Percentiles rank a stretch among this genome's conserved stretches.
These are phyloP conservation scores for Glaciozyma martinii DNA, from an alignment of 768 basidiomycete species.

Conservation along the genomic window DNA sequence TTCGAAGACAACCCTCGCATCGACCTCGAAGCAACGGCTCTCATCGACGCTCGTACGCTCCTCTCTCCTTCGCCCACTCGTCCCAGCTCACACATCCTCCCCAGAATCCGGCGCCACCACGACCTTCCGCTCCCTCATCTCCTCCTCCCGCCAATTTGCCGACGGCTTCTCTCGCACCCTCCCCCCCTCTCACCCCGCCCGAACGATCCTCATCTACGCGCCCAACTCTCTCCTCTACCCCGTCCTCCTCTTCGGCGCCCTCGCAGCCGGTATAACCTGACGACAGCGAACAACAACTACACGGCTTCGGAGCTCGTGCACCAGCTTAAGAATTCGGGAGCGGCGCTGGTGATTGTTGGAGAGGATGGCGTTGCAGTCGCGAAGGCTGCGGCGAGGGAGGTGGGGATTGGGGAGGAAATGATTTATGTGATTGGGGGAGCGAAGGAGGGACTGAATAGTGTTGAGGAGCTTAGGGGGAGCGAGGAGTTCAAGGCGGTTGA, in stretches of 20 bases:
- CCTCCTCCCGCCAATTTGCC: conserved; percentile 3
- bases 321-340: conserved; percentile 58
- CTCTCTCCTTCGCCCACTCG: conserved; percentile 3
- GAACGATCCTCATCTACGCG: conserved; percentile 15
- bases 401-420: conserved; percentile 42
- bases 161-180: conserved; percentile 1
- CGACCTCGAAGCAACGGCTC: neutral
- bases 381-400: conserved; percentile 2
- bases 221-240: conserved; percentile 29
- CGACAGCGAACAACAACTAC: conserved; percentile 66
- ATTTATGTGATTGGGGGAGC: conserved; percentile 45
- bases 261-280: conserved; percentile 59
- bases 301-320: conserved; percentile 59
- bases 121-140: conserved; percentile 7
- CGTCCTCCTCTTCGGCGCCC: conserved; percentile 28
- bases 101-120: conserved; percentile 11
- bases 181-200: conserved; percentile 2
- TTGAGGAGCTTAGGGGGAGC: conserved; percentile 32
- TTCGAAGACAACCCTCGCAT: neutral
- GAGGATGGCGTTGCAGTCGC: conserved; percentile 47
- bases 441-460: conserved; percentile 41
- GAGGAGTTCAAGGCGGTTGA: conserved; percentile 45
- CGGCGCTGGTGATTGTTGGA: conserved; percentile 49
- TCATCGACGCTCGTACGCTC: conserved; percentile 19
- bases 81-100: conserved; percentile 1